These are phyloP conservation scores for Phytophthora aleatoria DNA, from an alignment of 352 stramenopile species.

Conservation along the genomic window DNA sequence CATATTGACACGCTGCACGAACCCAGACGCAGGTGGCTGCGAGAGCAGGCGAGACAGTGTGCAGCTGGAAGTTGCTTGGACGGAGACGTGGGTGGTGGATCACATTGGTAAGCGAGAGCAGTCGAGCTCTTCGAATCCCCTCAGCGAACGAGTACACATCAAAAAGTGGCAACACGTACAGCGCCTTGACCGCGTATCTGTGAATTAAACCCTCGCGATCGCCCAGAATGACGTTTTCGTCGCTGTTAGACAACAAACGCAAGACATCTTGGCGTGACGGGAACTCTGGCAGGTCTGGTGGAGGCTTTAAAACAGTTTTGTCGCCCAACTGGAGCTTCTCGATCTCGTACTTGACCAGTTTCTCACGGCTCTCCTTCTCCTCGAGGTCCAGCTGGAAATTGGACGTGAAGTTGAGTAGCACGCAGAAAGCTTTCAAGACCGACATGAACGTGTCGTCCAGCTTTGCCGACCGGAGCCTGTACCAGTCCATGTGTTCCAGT, in stretches of 20 bases:
- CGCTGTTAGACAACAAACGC: constrained; percentile 69
- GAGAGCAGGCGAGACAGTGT: constrained; percentile 66
- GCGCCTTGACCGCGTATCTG: constrained; percentile 73
- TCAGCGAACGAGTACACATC: constrained; percentile 83
- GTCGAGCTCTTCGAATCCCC: constrained; percentile 56
- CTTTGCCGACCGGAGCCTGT: constrained; percentile 62
- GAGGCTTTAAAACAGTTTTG: constrained; percentile 20
- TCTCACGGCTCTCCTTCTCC: constrained; percentile 21
- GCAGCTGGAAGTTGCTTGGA: constrained; percentile 63
- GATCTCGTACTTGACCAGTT: constrained; percentile 31
- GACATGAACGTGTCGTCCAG: constrained; percentile 66
- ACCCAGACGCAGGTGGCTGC: constrained; percentile 73
- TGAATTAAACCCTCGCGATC: constrained; percentile 84
- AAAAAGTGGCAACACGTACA: constrained; percentile 83
- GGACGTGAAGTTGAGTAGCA: constrained; percentile 74
- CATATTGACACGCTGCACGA: constrained; percentile 73
- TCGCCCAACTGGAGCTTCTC: constrained; percentile 25
- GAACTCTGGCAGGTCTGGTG: constrained; percentile 32
- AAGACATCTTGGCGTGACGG: constrained; percentile 68
- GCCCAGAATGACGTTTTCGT: constrained; percentile 83
- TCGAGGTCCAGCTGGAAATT: constrained; percentile 63
- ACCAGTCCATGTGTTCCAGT: constrained; percentile 75
- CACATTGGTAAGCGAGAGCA: constrained; percentile 66
- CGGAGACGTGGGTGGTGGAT: constrained; percentile 78
- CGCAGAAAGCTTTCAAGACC: constrained; percentile 67